Base-by-base conservation (phyloP, 768 basidiomycete genomes). In the Gloeophyllum trabeum region DNA sequence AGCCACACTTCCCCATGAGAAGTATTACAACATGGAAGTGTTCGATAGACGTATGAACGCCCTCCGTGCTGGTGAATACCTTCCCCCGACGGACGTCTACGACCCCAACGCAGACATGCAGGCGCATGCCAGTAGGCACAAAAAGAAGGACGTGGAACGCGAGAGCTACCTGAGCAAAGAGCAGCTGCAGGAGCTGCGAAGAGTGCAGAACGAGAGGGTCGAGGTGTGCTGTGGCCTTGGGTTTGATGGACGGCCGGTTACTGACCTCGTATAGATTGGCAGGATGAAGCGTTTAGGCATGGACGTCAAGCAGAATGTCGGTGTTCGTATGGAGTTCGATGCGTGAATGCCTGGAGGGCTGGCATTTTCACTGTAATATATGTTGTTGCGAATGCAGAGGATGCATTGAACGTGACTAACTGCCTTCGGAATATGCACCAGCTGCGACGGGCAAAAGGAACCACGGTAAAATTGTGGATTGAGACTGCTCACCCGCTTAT, bases 1-100 rank as follows among this genome's bases (percentile, higher is more conserved):
- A 91, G 91, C 90, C 12, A 96, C 92, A 3, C 69, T 96, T 2
- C 88, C 92, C 6, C 85, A 94, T 53, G 90, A 93, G 58, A 96
- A 96, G 58, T 96, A 92, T 60, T 94, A 94, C 59, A 76, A 92
- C 54, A 89, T 93, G 74, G 79, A 77, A 42, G 71, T 75, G 4
- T 91, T 90, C 56, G 88, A 92, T 46, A 67, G 67, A 18, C 80
- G 88, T 37, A 94, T 94, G 92, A 60, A 74, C 26, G 78, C 87
- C 18, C 63, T 94, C 39, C 78, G 90, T 35, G 70, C 78, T n/a
- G 92, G 92, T 28, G 89, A 86, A 50, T 82, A 75, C 40, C 61
- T 90, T 6, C 83, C 87, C 0, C 80, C 82, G 5, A 50, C 73
- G 3, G 75, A 81, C 43, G 80, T 82, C 53, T 96, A 96, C 58